Evolutionary conservation across 164 flowering plant species (phyloP).

Genomic region (Tetracentron sinense): DNA sequence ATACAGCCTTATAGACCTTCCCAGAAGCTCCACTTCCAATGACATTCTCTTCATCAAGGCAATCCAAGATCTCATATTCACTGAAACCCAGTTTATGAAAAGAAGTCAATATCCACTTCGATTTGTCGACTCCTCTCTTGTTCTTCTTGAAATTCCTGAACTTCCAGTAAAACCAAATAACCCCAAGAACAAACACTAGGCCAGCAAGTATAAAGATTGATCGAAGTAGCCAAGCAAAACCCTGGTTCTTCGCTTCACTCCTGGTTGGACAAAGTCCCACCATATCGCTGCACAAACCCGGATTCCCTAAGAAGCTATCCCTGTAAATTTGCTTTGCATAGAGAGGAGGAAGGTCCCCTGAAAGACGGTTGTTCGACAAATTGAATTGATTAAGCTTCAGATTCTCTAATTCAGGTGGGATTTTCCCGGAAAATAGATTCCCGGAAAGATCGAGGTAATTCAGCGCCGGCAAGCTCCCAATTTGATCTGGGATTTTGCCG

Average conservation of each 20-base stretch:
- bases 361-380: conserved; percentile 49
- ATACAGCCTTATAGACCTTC: conserved; percentile 70
- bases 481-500: conserved; percentile 49
- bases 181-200: conserved; percentile 38
- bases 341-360: conserved; percentile 51
- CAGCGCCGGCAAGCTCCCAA: conserved; percentile 46
- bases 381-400: conserved; percentile 62
- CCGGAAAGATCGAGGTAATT: conserved; percentile 66
- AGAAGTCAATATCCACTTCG: conserved; percentile 75
- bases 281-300: conserved; percentile 53
- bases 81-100: conserved; percentile 65
- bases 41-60: conserved; percentile 70
- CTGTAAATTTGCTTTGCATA: conserved; percentile 41
- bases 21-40: conserved; percentile 68
- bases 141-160: conserved; percentile 43
- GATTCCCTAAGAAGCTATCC: conserved; percentile 60
- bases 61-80: conserved; percentile 57
- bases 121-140: conserved; percentile 37
- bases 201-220: conserved; percentile 48
- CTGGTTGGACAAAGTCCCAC: conserved; percentile 38
- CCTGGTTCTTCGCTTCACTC: conserved; percentile 24
- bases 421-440: conserved; percentile 47
- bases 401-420: conserved; percentile 52
- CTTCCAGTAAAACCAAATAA: conserved; percentile 46
- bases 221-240: conserved; percentile 43